phyloP scores from a whole-genome alignment of 2,329 filamentous ascomycete genomes.

The Colletotrichum sp. region DNA sequence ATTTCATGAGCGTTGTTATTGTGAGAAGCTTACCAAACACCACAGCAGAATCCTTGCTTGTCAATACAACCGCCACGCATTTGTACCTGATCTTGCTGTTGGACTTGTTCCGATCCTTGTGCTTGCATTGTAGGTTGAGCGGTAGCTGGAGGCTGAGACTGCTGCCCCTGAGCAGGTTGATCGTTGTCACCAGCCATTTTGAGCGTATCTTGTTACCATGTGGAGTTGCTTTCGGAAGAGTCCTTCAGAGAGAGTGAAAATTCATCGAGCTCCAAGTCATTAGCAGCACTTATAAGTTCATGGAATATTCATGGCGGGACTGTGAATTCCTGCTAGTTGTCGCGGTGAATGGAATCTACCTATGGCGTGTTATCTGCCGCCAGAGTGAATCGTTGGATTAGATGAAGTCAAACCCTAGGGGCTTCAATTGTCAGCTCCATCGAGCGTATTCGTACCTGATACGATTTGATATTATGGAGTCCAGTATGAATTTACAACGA shows the following conservation, averaged over 20 bases:
- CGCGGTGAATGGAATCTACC: not conserved
- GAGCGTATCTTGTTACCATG: not conserved
- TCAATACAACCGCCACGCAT: not conserved
- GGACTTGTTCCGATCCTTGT: not conserved
- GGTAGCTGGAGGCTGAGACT: not conserved
- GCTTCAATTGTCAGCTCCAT: not conserved
- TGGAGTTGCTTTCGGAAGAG: rapidly evolving
- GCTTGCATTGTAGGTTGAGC: not conserved
- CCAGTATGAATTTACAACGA: not conserved
- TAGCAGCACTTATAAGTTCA: not conserved
- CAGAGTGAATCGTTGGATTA: not conserved
- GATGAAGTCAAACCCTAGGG: not conserved
- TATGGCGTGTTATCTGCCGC: not conserved
- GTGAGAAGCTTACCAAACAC: not conserved
- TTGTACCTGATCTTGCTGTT: not conserved
- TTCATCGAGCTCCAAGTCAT: rapidly evolving
- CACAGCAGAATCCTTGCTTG: not conserved
- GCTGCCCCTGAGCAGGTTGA: not conserved
- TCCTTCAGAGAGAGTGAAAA: rapidly evolving
- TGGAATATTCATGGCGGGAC: not conserved
- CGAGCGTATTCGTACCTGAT: not conserved
- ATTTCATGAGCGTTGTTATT: not conserved
- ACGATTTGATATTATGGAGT: not conserved
- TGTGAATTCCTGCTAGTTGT: not conserved
- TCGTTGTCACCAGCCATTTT: not conserved